A percentile compares a stretch with the other conserved stretches of the same genome.
Conservation (phyloP, 306 rosid species). For the Vigna mungo region DNA sequence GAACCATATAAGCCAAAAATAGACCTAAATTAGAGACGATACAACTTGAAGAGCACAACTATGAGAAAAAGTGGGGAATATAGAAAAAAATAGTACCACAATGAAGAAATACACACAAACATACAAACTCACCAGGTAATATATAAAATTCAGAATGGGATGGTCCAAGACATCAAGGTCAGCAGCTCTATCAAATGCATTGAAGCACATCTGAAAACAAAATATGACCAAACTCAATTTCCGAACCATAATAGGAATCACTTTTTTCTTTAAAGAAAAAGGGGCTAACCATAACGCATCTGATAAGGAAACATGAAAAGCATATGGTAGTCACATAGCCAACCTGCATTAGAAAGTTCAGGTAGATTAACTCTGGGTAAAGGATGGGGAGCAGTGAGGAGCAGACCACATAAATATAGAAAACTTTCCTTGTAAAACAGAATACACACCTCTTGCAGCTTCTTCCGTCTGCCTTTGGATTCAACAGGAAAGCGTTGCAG, state of each 20-base stretch:
- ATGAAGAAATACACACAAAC: constrained; percentile 29
- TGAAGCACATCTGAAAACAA: constrained; percentile 79
- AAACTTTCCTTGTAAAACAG: constrained; percentile 18
- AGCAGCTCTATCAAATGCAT: constrained; percentile 83
- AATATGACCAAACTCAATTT: constrained; percentile 30
- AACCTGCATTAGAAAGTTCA: constrained; percentile 67
- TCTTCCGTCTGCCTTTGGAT: constrained; percentile 97
- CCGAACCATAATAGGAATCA: constrained; percentile 35
- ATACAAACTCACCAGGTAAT: constrained; percentile 75
- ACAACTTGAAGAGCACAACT: constrained; percentile 20
- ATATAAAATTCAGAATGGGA: constrained; percentile 85
- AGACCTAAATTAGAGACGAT: constrained; percentile 19
- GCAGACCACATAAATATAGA: background rate
- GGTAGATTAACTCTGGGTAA: background rate
- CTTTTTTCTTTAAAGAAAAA: constrained; percentile 6
- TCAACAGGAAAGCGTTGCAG: constrained; percentile 97
- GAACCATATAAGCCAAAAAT: constrained; percentile 6
- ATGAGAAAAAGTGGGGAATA: background rate
- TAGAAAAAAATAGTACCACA: background rate
- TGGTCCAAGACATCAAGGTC: constrained; percentile 94
- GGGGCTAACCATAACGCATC: constrained; percentile 89
- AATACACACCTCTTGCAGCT: constrained; percentile 90
- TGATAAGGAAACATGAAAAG: constrained; percentile 89
- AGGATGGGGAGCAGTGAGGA: background rate
- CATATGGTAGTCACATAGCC: constrained; percentile 99